Base-by-base conservation (phyloP, 2,329 filamentous ascomycete species). In the Colletotrichum brevisporum region DNA sequence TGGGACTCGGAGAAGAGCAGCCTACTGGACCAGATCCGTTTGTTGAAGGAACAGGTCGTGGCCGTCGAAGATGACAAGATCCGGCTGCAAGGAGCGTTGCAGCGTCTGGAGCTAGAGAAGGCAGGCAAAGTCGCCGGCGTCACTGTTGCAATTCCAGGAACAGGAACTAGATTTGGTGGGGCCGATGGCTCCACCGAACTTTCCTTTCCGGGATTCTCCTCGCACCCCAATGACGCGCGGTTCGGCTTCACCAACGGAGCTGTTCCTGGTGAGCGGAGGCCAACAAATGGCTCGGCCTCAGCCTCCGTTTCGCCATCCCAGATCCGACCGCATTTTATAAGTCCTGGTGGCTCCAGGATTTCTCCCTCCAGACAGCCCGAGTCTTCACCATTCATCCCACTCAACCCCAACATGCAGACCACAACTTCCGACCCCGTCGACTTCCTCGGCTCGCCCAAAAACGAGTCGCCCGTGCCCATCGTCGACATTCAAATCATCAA, bases 401-500 rank as follows among this genome's bases (percentile, higher is more conserved):
- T 85, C 54, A 82, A 84, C 70, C 83, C 83, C 31, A 81, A 82
- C 47, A 84, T 83, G 75, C 82, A 85, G 66, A 57, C 57, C 12
- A 68, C 63, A n/a, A 58, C 80, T 8, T 78, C 81, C 5, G 73
- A 73, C 18, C 63, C 75, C 36, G 77, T 77, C 47, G 78, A 83
- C 71, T 83, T 83, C 57, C 74, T 82, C 5, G 73, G 74, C 3
- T 75, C 76, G 8, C 75, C 76, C 4, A 75, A 78, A 21, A 78
- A 80, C 52, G 76, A 76, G 27, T 77, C 76, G 5, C 80, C 78
- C 16, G 76, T 83, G 1, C 83, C 84, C 4, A 82, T 85, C 31
- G 87, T 90, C 58, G 88, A 90, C 67, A 85, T 90, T 10, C 83
- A 86, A 51, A 83, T 86, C 68, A 86, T 90, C 27, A 84, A 89